Percentiles rank a stretch among this genome's conserved stretches.
phyloP scores from a whole-genome alignment of 805 yeast species.

The Tetrapisispora arboricola region DNA sequence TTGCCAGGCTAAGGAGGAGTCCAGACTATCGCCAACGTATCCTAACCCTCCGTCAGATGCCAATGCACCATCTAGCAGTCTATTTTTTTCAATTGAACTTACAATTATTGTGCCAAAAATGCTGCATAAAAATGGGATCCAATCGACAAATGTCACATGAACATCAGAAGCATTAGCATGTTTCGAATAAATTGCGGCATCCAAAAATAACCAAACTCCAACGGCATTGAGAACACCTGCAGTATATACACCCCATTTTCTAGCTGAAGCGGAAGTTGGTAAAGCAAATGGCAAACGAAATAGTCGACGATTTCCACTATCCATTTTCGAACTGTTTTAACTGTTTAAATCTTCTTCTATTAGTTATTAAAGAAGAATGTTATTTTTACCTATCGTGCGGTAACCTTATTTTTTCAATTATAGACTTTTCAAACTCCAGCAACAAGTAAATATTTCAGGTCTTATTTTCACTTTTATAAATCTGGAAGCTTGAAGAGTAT shows the following conservation, averaged over 20 bases:
- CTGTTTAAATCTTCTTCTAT: too few species aligned
- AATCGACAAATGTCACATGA: constrained; percentile 85
- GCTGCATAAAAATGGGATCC: constrained; percentile 89
- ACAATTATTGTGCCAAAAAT: constrained; percentile 78
- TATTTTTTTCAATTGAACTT: constrained; percentile 37
- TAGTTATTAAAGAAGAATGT: too few species aligned
- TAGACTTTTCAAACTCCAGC: too few species aligned
- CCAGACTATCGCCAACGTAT: constrained; percentile 26
- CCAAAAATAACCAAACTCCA: constrained; percentile 85
- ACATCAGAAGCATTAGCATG: constrained; percentile 77
- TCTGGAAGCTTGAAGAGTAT: too few species aligned
- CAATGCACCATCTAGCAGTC: constrained; percentile 31
- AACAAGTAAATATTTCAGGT: too few species aligned
- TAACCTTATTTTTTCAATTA: too few species aligned
- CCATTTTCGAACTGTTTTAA: too few species aligned
- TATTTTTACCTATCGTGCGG: too few species aligned
- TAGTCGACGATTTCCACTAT: constrained; percentile 38
- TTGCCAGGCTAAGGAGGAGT: constrained; percentile 70
- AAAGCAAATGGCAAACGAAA: constrained; percentile 59
- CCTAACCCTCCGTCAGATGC: constrained; percentile 30
- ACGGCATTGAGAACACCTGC: constrained; percentile 69
- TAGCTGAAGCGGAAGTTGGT: constrained; percentile 60
- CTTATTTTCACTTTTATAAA: too few species aligned
- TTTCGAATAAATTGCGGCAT: constrained; percentile 77
- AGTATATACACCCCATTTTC: constrained; percentile 67